Conservation (phyloP, 1,139 yeast species). For the Kazachstania sp. region DNA sequence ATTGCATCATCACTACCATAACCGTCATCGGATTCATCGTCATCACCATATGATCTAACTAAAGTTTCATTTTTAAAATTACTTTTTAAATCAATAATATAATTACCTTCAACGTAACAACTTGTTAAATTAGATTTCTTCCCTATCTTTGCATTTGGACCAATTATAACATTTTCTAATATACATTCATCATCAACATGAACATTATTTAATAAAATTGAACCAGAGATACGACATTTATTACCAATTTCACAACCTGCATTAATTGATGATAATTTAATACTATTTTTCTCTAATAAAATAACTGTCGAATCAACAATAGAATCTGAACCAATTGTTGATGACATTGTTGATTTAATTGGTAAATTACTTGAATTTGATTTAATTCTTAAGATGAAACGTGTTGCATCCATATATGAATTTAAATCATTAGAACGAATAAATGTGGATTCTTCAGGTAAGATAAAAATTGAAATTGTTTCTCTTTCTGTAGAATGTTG, state of each 20-base stretch:
- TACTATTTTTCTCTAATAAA: constrained; percentile 71
- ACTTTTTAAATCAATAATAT: constrained; percentile 52
- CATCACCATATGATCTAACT: constrained; percentile 48
- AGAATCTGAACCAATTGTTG: constrained; percentile 85
- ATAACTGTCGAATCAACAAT: constrained; percentile 52
- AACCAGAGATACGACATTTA: constrained; percentile 81
- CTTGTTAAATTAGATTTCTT: constrained; percentile 54
- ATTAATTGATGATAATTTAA: constrained; percentile 82
- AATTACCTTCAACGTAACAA: constrained; percentile 79
- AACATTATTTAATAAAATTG: constrained; percentile 66
- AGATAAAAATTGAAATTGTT: constrained; percentile 52
- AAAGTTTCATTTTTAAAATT: constrained; percentile 78
- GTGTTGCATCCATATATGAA: constrained; percentile 86
- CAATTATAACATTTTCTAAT: constrained; percentile 83
- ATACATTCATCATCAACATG: constrained; percentile 66
- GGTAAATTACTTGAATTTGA: constrained; percentile 32
- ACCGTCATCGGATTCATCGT: constrained; percentile 33
- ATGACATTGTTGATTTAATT: constrained; percentile 43
- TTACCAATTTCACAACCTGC: constrained; percentile 70
- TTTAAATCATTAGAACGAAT: constrained; percentile 70
- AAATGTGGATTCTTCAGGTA: constrained; percentile 67
- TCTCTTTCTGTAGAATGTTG: constrained; percentile 53
- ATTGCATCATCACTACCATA: constrained; percentile 21
- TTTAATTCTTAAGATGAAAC: constrained; percentile 56
- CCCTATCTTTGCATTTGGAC: constrained; percentile 54